Evolutionary conservation across 2,329 filamentous ascomycete genomes (phyloP).

Genomic region (Aspergillus sp.): DNA sequence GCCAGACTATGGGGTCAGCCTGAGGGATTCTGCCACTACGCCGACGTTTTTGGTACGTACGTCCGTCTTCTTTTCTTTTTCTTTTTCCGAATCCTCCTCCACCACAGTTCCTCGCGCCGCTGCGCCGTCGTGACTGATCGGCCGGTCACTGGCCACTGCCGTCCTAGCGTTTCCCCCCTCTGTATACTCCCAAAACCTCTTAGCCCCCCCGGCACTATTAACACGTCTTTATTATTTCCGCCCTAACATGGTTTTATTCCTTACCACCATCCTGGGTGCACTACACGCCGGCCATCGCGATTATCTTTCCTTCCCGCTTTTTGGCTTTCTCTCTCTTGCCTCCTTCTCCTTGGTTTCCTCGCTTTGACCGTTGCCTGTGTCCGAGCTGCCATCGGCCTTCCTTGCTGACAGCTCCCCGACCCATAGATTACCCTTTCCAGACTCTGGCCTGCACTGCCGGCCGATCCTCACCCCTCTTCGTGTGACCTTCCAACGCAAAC

Average conservation of each 20-base stretch:
- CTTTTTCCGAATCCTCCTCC: neutral
- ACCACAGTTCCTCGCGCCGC: neutral
- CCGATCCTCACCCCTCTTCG: constrained; percentile 13
- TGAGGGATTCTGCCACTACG: neutral
- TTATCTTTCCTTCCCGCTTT: constrained; percentile 4
- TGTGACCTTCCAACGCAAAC: constrained; percentile 7
- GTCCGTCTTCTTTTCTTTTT: neutral
- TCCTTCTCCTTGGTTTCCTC: neutral
- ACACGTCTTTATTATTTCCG: constrained; percentile 1
- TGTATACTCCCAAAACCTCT: constrained; percentile 5
- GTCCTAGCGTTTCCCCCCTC: neutral
- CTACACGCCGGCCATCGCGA: neutral
- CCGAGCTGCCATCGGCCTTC: neutral
- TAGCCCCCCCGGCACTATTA: constrained; percentile 5
- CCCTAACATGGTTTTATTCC: constrained; percentile 6
- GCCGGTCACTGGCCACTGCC: no score
- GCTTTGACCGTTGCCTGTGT: constrained; percentile 7
- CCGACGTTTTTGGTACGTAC: neutral
- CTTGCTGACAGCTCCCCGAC: constrained; percentile 3
- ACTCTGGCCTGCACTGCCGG: neutral
- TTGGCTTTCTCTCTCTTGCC: neutral
- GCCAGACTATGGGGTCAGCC: neutral
- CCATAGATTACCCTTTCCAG: neutral
- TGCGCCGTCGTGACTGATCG: no score
- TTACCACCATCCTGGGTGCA: constrained; percentile 17